Percentiles rank a stretch among this genome's conserved stretches.
Evolutionary conservation across 768 basidiomycete species (phyloP).

Genomic region (Sporobolomyces pararoseus): DNA sequence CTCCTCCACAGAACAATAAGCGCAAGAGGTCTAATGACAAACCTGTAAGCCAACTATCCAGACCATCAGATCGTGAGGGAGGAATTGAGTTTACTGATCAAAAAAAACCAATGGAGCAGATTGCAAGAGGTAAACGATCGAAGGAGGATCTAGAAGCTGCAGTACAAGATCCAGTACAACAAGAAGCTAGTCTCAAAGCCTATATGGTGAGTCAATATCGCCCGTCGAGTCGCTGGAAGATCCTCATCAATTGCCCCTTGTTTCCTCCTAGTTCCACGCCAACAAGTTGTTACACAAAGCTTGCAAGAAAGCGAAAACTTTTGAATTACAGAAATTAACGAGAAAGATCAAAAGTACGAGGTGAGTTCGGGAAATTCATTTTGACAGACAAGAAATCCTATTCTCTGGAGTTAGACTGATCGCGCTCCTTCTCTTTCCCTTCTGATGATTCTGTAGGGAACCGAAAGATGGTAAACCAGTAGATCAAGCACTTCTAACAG

Average conservation of each 20-base stretch:
- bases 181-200: conserved; percentile 26
- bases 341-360: conserved; percentile 41
- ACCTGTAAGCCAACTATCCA: background rate
- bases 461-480: conserved; percentile 29
- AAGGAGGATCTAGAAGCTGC: background rate
- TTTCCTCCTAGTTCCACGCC: conserved; percentile 26
- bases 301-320: conserved; percentile 43
- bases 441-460: conserved; percentile 12
- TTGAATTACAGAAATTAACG: conserved; percentile 45
- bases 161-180: conserved; percentile 2
- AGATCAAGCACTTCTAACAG: conserved; percentile 14
- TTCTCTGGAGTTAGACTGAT: too few relatives aligned
- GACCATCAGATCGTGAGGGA: background rate
- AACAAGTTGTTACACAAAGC: conserved; percentile 32
- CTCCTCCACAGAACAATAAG: background rate
- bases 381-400: too few relatives aligned
- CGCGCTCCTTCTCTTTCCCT: background rate
- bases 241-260: background rate
- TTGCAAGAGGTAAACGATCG: conserved; percentile 10
- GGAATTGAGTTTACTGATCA: background rate
- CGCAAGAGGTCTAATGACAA: background rate
- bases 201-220: conserved; percentile 26
- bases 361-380: background rate
- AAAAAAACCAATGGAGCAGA: background rate
- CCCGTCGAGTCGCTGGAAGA: too few relatives aligned